These are phyloP conservation scores for Austroboletus olivaceoglutinosus DNA, from an alignment of 1,284 basidiomycete genomes.

Conservation along the genomic window DNA sequence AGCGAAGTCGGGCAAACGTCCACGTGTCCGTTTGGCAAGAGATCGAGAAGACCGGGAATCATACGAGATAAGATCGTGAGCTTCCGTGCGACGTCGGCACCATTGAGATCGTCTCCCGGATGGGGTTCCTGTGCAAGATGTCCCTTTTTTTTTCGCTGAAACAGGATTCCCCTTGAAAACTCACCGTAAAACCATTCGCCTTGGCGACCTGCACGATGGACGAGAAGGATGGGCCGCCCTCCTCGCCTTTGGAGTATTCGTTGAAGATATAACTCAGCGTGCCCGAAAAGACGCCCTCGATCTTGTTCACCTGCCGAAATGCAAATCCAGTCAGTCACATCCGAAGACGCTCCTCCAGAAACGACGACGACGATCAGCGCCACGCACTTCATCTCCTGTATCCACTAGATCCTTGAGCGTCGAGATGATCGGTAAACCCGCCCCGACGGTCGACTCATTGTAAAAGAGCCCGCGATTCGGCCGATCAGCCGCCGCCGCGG, in stretches of 20 bases:
- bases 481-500: neutral
- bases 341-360: neutral
- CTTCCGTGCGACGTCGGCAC: slow-evolving; percentile 96
- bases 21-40: slow-evolving; percentile 67
- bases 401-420: slow-evolving; percentile 89
- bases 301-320: slow-evolving; percentile 61
- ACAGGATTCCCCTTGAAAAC: neutral
- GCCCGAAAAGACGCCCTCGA: slow-evolving; percentile 89
- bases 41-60: slow-evolving; percentile 54
- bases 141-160: neutral
- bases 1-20: slow-evolving; percentile 86
- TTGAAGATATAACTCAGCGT: slow-evolving; percentile 99
- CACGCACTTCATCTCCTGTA: slow-evolving; percentile 84
- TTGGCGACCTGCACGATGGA: slow-evolving; percentile 88
- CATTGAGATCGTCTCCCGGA: slow-evolving; percentile 94
- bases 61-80: slow-evolving; percentile 91
- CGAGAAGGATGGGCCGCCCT: slow-evolving; percentile 72
- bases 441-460: slow-evolving; percentile 95
- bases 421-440: slow-evolving; percentile 89
- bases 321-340: neutral
- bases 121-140: slow-evolving; percentile 77
- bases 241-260: slow-evolving; percentile 75
- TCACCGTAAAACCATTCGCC: slow-evolving; percentile 90
- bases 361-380: neutral
- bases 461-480: slow-evolving; percentile 68